Conservation (phyloP, 1,139 yeast genomes). For the Wickerhamomyces sp. region DNA sequence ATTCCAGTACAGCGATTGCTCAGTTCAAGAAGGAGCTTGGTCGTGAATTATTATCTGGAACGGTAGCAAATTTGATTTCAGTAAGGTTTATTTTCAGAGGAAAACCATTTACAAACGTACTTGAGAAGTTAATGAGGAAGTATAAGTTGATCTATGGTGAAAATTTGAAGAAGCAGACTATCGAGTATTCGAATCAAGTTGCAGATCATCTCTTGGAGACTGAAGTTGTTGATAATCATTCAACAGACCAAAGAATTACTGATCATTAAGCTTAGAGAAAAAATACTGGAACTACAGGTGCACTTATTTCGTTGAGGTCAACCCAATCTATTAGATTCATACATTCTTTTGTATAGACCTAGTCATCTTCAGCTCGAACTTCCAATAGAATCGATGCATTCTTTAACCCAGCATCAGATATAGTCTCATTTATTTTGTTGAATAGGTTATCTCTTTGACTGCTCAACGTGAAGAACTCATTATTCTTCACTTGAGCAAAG, state of each 20-base stretch:
- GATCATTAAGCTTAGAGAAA: too few relatives aligned
- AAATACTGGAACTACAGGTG: background rate
- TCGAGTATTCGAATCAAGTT: too few relatives aligned
- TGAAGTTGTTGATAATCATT: too few relatives aligned
- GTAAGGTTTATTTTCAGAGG: background rate
- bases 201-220: too few relatives aligned
- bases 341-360: background rate
- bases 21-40: background rate
- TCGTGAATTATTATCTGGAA: background rate
- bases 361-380: slow-evolving; percentile 3
- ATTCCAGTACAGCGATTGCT: background rate
- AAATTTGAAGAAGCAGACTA: too few relatives aligned
- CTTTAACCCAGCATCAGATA: slow-evolving; percentile 73
- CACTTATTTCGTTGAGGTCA: too few relatives aligned
- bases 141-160: background rate
- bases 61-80: background rate
- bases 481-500: slow-evolving; percentile 42
- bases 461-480: slow-evolving; percentile 53
- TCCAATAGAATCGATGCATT: slow-evolving; percentile 82
- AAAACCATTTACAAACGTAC: background rate
- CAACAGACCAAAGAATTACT: too few relatives aligned
- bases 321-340: background rate
- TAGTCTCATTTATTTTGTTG: slow-evolving; percentile 50
- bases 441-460: slow-evolving; percentile 60
- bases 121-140: background rate